Conservation (phyloP, 116 monocot genomes). For the Thalassia testudinum region DNA sequence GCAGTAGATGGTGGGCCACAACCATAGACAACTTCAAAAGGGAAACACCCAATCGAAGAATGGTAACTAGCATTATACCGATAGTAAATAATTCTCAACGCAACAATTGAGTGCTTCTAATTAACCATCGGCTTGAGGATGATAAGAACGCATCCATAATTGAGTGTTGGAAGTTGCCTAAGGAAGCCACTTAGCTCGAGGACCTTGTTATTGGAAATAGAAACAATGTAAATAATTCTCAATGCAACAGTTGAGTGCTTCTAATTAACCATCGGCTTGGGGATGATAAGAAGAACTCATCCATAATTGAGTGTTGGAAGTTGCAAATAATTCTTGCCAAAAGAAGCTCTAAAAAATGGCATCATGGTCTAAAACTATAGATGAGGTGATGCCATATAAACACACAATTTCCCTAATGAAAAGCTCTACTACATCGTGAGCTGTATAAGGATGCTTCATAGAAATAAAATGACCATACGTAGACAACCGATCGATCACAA, state of each 20-base stretch:
- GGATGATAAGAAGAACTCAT: conserved; percentile 1
- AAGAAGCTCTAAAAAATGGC: background rate
- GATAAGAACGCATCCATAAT: no score
- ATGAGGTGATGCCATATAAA: background rate
- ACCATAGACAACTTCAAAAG: conserved; percentile 1
- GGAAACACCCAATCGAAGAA: background rate
- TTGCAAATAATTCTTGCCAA: background rate
- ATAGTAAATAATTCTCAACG: no score
- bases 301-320: background rate
- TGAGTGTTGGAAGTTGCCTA: no score
- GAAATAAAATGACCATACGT: background rate
- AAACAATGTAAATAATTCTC: conserved; percentile 1
- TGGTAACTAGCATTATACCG: background rate
- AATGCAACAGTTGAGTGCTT: background rate
- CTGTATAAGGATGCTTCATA: background rate
- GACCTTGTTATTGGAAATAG: background rate
- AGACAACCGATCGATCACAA: background rate
- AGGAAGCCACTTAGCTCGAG: background rate
- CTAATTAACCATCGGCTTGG: conserved; percentile 1
- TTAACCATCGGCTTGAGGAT: no score
- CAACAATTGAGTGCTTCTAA: no score
- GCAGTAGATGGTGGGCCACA: background rate
- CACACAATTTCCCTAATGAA: background rate
- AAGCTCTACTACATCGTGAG: background rate
- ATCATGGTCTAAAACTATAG: conserved; percentile 1